A percentile compares a stretch with the other conserved stretches of the same genome.
Conservation (phyloP, 139 green algal genomes). For the Zygnema circumcarinatum region DNA sequence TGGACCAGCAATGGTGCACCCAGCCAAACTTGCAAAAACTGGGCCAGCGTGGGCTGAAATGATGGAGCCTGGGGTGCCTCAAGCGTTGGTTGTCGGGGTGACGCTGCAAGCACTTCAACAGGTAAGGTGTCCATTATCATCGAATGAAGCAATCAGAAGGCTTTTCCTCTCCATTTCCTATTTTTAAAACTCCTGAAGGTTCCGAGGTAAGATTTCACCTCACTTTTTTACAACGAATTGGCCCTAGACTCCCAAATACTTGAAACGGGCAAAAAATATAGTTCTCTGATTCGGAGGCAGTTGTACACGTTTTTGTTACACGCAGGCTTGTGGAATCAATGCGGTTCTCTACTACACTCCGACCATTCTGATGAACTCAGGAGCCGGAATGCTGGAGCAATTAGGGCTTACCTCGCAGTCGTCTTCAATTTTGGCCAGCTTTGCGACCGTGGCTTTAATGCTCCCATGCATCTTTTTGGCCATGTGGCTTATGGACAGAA, state of each 20-base stretch:
- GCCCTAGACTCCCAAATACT: too few relatives aligned
- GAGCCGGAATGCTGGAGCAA: slow-evolving; percentile 11
- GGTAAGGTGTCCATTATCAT: slow-evolving; percentile 19
- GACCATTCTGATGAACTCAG: slow-evolving; percentile 44
- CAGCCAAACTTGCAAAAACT: not conserved
- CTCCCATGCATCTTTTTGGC: slow-evolving; percentile 39
- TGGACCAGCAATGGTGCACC: slow-evolving; percentile 44
- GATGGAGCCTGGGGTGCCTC: slow-evolving; percentile 38
- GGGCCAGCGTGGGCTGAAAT: not conserved
- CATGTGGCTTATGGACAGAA: slow-evolving; percentile 54
- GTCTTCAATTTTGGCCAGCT: slow-evolving; percentile 47
- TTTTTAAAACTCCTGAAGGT: too few relatives aligned
- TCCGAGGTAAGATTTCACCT: too few relatives aligned
- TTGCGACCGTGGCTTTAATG: slow-evolving; percentile 27
- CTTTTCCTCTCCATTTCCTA: not conserved
- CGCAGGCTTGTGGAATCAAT: slow-evolving; percentile 53
- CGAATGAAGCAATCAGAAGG: not conserved
- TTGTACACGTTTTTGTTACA: too few relatives aligned
- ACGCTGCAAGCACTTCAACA: slow-evolving; percentile 45
- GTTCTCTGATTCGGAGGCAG: too few relatives aligned
- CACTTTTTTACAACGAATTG: too few relatives aligned
- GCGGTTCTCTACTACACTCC: slow-evolving; percentile 58
- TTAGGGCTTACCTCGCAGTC: slow-evolving; percentile 25
- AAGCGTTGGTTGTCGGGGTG: slow-evolving; percentile 41
- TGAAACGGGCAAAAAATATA: too few relatives aligned